phyloP scores from a whole-genome alignment of 495 filamentous ascomycete genomes.

The Oleoguttula mirabilis region DNA sequence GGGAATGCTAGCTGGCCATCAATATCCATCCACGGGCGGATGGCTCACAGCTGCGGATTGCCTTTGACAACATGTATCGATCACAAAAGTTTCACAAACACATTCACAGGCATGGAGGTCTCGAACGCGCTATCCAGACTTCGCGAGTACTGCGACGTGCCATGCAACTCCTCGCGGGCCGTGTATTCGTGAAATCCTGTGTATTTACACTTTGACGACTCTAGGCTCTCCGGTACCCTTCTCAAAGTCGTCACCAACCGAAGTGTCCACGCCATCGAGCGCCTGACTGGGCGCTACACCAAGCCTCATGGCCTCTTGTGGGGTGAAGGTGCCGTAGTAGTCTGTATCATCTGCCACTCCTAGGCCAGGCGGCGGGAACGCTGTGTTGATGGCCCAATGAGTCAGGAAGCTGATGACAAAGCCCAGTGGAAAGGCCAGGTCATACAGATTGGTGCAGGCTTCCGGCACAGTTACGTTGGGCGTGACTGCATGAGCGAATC shows the following conservation, averaged over 20 bases:
- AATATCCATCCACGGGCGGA: too few relatives aligned
- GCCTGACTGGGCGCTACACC: slow-evolving; percentile 18
- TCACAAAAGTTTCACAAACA: too few relatives aligned
- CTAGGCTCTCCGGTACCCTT: neutral
- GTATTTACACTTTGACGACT: neutral
- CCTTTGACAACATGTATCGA: too few relatives aligned
- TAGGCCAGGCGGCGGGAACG: slow-evolving; percentile 17
- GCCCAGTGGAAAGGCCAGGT: slow-evolving; percentile 7
- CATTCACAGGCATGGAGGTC: too few relatives aligned
- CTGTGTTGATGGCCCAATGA: slow-evolving; percentile 15
- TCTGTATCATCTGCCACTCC: slow-evolving; percentile 24
- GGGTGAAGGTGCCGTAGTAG: slow-evolving; percentile 25
- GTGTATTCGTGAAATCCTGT: too few relatives aligned
- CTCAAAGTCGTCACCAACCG: neutral
- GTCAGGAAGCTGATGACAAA: slow-evolving; percentile 8
- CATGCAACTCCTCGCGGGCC: too few relatives aligned
- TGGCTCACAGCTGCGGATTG: too few relatives aligned
- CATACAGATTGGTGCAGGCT: slow-evolving; percentile 8
- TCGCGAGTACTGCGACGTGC: too few relatives aligned
- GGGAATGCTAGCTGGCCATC: too few relatives aligned
- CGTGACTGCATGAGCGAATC: slow-evolving; percentile 10
- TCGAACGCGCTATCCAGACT: too few relatives aligned
- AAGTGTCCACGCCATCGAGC: slow-evolving; percentile 7
- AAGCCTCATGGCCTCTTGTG: slow-evolving; percentile 19
- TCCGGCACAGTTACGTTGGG: slow-evolving; percentile 3